Evolutionary conservation across 1,139 yeast genomes (phyloP), one percentile per base, ranked within the genome.

Genomic region (Candida sanyaensis): DNA sequence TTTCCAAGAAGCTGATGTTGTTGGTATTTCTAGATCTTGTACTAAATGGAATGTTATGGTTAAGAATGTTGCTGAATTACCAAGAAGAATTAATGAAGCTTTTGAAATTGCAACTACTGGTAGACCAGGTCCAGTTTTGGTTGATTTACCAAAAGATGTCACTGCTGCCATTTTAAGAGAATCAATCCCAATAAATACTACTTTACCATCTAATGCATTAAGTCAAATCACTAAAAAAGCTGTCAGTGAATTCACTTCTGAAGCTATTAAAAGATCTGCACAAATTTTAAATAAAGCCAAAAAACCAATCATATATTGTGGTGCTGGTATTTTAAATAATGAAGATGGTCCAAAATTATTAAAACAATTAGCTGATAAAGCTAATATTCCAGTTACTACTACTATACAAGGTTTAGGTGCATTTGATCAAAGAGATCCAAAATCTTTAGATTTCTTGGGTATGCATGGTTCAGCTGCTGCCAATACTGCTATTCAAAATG

Each of bases 31-130:
- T 6, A 83, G 99, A 68, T 85, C 97, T 11, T 93, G 99, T 76
- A 91, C 99, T 51, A 93, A 93, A 69, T 93, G 99, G 99, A 95
- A 95, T 66, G 98, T 92, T 40, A 93, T 93, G 98, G 98, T 93
- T 50, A 93, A 89, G 69, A 83, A 83, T 64, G 93, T 93, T 50
- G 93, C 92, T 48, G 99, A 93, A 71, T 77, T 93, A 59, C 99
- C 99, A 54, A 82, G 91, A 63, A 81, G 99, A 65, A 92, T 93
- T 63, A 93, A 93, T 67, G 99, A 93, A 74, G 98, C 99, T 26
- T 93, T 93, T 63, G 97, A 92, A 73, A 93, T 93, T 57, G 99
- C 99, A 52, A 87, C 90, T 40, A 75, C 88, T 51, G 99, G 99
- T 46, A 84, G 99, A 69, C 99, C 99, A 42, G 99, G 99, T 51